Evolutionary conservation across 495 filamentous ascomycete species (phyloP), one percentile per base, ranked within the genome.

Genomic region (Neurospora tetrasperma): DNA sequence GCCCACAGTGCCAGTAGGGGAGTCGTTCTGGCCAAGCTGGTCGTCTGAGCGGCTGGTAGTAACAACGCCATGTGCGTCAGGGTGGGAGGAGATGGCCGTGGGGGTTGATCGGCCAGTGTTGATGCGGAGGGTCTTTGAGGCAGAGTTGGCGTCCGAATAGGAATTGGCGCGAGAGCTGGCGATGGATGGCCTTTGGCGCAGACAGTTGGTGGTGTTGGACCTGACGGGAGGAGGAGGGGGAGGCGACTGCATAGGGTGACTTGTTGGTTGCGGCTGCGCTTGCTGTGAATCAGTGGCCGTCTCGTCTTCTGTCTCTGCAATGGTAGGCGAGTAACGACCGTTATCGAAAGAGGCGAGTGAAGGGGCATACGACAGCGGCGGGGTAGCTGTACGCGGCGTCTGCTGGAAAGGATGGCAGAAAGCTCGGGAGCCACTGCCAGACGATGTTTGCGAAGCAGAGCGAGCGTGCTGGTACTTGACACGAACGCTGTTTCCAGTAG

Each of bases 321-420:
- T 85, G 16, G 82, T 84, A 12, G 83, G 82, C 10, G 83, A 83
- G 75, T 78, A 79, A 71, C 71, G 77, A 43, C 75, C 81, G 75
- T 82, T 79, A 75, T 83, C 83, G 71, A 86, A 81, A 10, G 84
- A 85, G 1, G 83, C 82, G 12, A 85, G 76, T 35, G 86, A 88
- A 74, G 84, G 85, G 38, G 84, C 83, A 76, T 87, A 88, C 40
- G 85, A 87, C 72, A 83, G 54, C 70, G 86, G 87, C 44, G 87
- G 87, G 71, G 86, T 89, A 20, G 86, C 85, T 7, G 85, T 87
- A n/a, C 84, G 83, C 46, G 87, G 87, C 0, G 82, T 87, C 75
- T 89, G 87, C 72, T 87, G 85, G 75, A 88, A 89, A 18, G 87
- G 86, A 76, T 89, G 87, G 23, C 87, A 81, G 74, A 89, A 89